phyloP scores from a whole-genome alignment of 2,329 filamentous ascomycete species.

The Bipolaris zeicola region DNA sequence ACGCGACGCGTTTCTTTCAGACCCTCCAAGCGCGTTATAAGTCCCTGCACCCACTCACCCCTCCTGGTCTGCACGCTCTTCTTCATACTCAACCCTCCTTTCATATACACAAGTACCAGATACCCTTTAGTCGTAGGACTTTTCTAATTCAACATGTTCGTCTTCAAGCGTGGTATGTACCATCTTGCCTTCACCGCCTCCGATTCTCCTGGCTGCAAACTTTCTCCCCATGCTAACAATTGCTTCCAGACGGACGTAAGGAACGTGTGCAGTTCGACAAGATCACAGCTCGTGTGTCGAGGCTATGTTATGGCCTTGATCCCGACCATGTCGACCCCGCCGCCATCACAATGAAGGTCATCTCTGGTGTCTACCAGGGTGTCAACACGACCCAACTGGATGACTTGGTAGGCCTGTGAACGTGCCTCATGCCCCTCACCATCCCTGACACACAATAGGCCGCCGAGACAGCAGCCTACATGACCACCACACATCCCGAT shows the following conservation, averaged over 20 bases:
- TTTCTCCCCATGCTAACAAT: conserved; percentile 33
- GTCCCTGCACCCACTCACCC: conserved; percentile 19
- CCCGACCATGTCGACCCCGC: conserved; percentile 95
- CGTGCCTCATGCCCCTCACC: conserved; percentile 19
- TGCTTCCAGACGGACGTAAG: conserved; percentile 85
- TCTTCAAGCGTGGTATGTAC: conserved; percentile 51
- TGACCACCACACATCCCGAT: conserved; percentile 99
- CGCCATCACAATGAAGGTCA: conserved; percentile 98
- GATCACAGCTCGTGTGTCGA: conserved; percentile 97
- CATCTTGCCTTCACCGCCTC: conserved; percentile 13
- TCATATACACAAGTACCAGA: conserved; percentile 38
- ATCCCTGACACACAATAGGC: conserved; percentile 63
- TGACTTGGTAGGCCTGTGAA: conserved; percentile 74
- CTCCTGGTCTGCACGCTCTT: conserved; percentile 29
- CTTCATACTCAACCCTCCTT: conserved; percentile 26
- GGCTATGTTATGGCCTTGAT: conserved; percentile 96
- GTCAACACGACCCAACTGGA: conserved; percentile 96
- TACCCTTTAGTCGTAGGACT: conserved; percentile 22
- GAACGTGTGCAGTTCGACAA: conserved; percentile 99
- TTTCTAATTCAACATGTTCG: conserved; percentile 47
- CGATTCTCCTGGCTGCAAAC: conserved; percentile 22
- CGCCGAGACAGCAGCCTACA: conserved; percentile 98
- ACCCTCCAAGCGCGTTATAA: conserved; percentile 37
- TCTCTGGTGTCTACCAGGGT: conserved; percentile 97
- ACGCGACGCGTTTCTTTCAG: conserved; percentile 22